phyloP scores from a whole-genome alignment of 2,329 filamentous ascomycete species.

The Ustilaginoidea virens region DNA sequence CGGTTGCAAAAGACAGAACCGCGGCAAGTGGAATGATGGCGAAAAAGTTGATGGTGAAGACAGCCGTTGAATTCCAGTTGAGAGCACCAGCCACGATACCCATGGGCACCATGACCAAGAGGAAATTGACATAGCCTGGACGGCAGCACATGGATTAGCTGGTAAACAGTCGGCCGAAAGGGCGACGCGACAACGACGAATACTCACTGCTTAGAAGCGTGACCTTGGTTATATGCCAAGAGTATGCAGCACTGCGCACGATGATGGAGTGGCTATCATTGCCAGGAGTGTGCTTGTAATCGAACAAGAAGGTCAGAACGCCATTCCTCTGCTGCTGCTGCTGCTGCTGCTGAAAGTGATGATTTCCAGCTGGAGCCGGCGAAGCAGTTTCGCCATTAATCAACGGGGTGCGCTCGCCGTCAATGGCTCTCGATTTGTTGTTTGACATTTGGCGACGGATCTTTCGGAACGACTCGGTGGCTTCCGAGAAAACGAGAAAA shows the following conservation, averaged over 20 bases:
- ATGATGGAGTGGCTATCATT: conserved; percentile 29
- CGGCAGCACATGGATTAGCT: not conserved
- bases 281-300: conserved; percentile 34
- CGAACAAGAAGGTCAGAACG: conserved; percentile 30
- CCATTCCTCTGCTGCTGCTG: conserved; percentile 9
- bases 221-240: conserved; percentile 41
- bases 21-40: conserved; percentile 65
- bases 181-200: too few species aligned
- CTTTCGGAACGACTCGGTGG: conserved; percentile 5
- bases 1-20: conserved; percentile 61
- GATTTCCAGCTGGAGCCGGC: conserved; percentile 7
- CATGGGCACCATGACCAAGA: conserved; percentile 58
- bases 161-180: too few species aligned
- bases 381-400: conserved; percentile 21
- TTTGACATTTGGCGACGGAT: conserved; percentile 17
- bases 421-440: conserved; percentile 11
- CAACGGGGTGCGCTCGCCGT: conserved; percentile 26
- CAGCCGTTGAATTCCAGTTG: conserved; percentile 47
- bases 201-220: conserved; percentile 43
- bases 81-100: conserved; percentile 52
- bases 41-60: conserved; percentile 68
- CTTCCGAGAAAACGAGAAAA: conserved; percentile 1
- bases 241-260: conserved; percentile 29
- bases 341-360: conserved; percentile 9
- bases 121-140: conserved; percentile 48